phyloP scores from a whole-genome alignment of 1,284 basidiomycete species.

The Xerocomus amazonicus region DNA sequence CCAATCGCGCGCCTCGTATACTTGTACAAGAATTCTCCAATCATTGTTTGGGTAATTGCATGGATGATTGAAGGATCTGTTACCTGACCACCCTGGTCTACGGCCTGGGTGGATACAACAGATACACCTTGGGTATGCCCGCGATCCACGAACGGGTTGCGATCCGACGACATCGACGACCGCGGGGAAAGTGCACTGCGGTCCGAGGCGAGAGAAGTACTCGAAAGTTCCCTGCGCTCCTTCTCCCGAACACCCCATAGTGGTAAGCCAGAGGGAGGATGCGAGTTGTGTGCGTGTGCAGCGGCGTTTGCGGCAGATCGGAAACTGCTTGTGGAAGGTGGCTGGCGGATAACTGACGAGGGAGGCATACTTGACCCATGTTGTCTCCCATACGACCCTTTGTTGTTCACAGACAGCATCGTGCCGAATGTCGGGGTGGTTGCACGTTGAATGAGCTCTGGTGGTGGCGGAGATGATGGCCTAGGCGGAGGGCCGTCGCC shows the following conservation, averaged over 20 bases:
- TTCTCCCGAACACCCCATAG: conserved; percentile 48
- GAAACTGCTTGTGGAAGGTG: conserved; percentile 78
- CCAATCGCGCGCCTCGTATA: conserved; percentile 92
- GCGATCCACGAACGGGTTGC: conserved; percentile 43
- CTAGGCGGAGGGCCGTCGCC: conserved; percentile 68
- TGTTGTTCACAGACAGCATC: conserved; percentile 55
- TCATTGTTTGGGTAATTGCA: conserved; percentile 99
- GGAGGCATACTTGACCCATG: conserved; percentile 72
- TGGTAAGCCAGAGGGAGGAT: conserved; percentile 38
- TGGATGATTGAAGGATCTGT: conserved; percentile 90
- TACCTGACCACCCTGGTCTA: conserved; percentile 28
- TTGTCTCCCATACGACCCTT: conserved; percentile 46
- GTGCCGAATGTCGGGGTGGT: conserved; percentile 77
- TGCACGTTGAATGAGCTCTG: conserved; percentile 83
- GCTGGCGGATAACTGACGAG: conserved; percentile 59
- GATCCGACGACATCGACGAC: conserved; percentile 77
- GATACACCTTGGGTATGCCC: conserved; percentile 34
- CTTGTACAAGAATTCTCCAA: conserved; percentile 98
- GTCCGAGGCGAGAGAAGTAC: conserved; percentile 62
- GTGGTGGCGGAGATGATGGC: conserved; percentile 85
- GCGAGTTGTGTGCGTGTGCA: conserved; percentile 44
- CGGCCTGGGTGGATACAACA: conserved; percentile 38
- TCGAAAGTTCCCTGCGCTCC: conserved; percentile 55
- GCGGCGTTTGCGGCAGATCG: conserved; percentile 63
- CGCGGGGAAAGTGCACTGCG: conserved; percentile 64